phyloP scores from a whole-genome alignment of 768 basidiomycete species.

The Lactifluus pinguis region DNA sequence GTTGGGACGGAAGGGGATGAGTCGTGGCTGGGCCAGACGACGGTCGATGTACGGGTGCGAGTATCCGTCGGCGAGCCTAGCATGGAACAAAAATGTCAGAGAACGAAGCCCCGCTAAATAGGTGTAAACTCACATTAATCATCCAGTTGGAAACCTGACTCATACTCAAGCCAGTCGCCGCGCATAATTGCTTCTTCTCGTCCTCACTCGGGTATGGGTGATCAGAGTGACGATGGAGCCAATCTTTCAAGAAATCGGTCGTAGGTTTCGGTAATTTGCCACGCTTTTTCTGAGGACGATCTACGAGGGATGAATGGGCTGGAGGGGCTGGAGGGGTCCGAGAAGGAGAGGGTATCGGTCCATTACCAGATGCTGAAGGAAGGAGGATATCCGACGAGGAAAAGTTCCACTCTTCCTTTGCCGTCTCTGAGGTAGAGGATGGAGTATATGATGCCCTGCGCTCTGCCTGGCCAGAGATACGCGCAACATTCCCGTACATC shows the following conservation, averaged over 20 bases:
- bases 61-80: constrained; percentile 73
- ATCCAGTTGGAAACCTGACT: constrained; percentile 90
- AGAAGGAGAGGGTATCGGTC: constrained; percentile 40
- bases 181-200: constrained; percentile 84
- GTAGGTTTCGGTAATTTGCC: constrained; percentile 88
- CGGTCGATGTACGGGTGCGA: constrained; percentile 72
- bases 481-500: constrained; percentile 58
- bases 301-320: constrained; percentile 49
- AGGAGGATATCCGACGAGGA: constrained; percentile 47
- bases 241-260: constrained; percentile 81
- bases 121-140: constrained; percentile 58
- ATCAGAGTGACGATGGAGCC: constrained; percentile 82
- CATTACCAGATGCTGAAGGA: constrained; percentile 32
- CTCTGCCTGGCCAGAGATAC: constrained; percentile 64
- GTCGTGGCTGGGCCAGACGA: constrained; percentile 72
- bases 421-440: constrained; percentile 31
- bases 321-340: constrained; percentile 34
- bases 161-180: constrained; percentile 81
- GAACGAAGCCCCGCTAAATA: constrained; percentile 4
- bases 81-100: constrained; percentile 12
- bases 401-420: constrained; percentile 69
- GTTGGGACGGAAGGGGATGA: constrained; percentile 48
- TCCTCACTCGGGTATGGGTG: constrained; percentile 87
- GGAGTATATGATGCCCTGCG: constrained; percentile 37
- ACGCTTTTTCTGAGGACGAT: constrained; percentile 72